A percentile compares a stretch with the other conserved stretches of the same genome.
phyloP scores from a whole-genome alignment of 2,329 filamentous ascomycete genomes.

The Verticillium alfalfae region DNA sequence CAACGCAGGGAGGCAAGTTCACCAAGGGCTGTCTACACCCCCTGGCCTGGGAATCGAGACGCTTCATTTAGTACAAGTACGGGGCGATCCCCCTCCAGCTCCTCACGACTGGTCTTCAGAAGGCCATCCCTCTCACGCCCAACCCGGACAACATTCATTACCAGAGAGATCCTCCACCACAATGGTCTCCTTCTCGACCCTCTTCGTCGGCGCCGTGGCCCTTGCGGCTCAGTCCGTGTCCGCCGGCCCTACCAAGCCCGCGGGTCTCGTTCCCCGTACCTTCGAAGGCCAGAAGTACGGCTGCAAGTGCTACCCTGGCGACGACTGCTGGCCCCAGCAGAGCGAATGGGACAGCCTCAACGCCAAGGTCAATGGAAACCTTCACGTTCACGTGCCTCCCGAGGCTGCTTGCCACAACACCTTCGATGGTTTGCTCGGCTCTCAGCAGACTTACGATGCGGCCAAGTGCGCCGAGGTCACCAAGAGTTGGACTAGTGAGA shows the following conservation, averaged over 20 bases:
- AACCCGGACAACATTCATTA: neutral
- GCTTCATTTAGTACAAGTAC: neutral
- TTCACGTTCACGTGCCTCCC: slow-evolving; percentile 21
- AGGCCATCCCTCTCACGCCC: neutral
- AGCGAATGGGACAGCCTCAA: slow-evolving; percentile 23
- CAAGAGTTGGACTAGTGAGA: slow-evolving; percentile 22
- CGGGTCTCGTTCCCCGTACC: neutral
- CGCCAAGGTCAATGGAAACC: slow-evolving; percentile 26
- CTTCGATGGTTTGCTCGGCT: slow-evolving; percentile 29
- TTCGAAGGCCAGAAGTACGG: slow-evolving; percentile 21
- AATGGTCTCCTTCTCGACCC: neutral
- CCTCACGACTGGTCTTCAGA: neutral
- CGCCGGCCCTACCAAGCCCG: neutral
- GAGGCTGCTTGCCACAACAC: slow-evolving; percentile 27
- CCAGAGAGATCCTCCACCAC: neutral
- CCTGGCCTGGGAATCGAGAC: neutral
- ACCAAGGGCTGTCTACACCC: neutral
- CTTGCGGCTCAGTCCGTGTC: neutral
- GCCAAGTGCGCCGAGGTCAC: slow-evolving; percentile 23
- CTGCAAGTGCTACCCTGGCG: slow-evolving; percentile 24
- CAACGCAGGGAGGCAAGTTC: neutral
- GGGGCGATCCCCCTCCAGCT: neutral
- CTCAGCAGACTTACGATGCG: slow-evolving; percentile 27
- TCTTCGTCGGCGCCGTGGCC: neutral
- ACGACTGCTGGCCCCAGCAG: slow-evolving; percentile 22